A percentile compares a stretch with the other conserved stretches of the same genome.
Evolutionary conservation across 768 basidiomycete species (phyloP).

Genomic region (Nevesoporus exiguus): DNA sequence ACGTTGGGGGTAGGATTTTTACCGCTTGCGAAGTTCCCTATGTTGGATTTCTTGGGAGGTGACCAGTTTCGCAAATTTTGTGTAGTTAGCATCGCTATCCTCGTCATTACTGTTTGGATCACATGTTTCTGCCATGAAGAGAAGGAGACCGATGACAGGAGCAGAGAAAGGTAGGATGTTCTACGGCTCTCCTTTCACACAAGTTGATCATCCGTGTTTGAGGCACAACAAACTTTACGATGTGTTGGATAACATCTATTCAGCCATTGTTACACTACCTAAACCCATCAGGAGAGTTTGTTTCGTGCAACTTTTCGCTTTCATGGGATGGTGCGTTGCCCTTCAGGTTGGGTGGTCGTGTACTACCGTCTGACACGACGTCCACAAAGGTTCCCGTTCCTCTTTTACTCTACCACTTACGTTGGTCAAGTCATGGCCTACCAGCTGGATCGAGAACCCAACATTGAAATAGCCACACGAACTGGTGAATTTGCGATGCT

Average conservation of each 20-base stretch:
- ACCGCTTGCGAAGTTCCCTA: slow-evolving; percentile 76
- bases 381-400: slow-evolving; percentile 78
- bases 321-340: slow-evolving; percentile 83
- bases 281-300: slow-evolving; percentile 85
- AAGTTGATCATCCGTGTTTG: neutral
- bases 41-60: slow-evolving; percentile 80
- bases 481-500: slow-evolving; percentile 88
- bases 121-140: slow-evolving; percentile 88
- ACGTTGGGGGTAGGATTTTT: slow-evolving; percentile 60
- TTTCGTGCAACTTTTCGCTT: slow-evolving; percentile 90
- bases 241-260: slow-evolving; percentile 74
- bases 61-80: slow-evolving; percentile 97
- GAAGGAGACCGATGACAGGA: slow-evolving; percentile 53
- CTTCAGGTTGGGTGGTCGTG: neutral
- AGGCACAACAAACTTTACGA: slow-evolving; percentile 58
- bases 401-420: slow-evolving; percentile 93
- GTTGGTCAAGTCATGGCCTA: slow-evolving; percentile 92
- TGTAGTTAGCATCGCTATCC: slow-evolving; percentile 74
- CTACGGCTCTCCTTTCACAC: neutral
- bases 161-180: slow-evolving; percentile 40
- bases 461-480: slow-evolving; percentile 78
- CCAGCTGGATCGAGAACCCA: slow-evolving; percentile 68
- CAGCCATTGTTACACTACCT: slow-evolving; percentile 71
- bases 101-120: slow-evolving; percentile 78
- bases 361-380: slow-evolving; percentile 8